A percentile compares a stretch with the other conserved stretches of the same genome.
phyloP scores from a whole-genome alignment of 179 eudicot genomes.

The Spergularia azorica region DNA sequence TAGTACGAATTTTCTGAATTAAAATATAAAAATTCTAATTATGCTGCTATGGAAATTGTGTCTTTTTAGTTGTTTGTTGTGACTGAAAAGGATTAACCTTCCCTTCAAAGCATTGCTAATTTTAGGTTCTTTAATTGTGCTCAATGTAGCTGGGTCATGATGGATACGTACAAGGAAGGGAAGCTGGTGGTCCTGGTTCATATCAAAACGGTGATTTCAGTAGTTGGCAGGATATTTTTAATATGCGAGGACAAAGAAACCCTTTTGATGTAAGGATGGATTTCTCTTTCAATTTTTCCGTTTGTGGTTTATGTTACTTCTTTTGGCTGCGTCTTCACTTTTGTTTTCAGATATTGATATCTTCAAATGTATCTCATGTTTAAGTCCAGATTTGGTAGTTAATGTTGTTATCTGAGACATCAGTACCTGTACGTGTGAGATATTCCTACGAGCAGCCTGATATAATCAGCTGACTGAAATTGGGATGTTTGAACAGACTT shows the following conservation, averaged over 20 bases:
- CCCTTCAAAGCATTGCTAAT: neutral
- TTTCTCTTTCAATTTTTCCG: conserved; percentile 7
- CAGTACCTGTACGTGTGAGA: neutral
- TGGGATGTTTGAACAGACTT: too few species aligned
- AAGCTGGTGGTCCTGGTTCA: conserved; percentile 39
- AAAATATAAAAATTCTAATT: too few species aligned
- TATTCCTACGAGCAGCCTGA: neutral
- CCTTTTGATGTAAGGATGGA: conserved; percentile 35
- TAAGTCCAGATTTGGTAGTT: neutral
- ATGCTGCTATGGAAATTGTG: too few species aligned
- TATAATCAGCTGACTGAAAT: neutral
- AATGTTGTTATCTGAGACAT: too few species aligned
- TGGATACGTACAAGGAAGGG: conserved; percentile 47
- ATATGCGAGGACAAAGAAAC: conserved; percentile 8
- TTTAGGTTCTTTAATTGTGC: conserved; percentile 10
- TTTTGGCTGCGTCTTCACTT: neutral
- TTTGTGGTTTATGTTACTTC: neutral
- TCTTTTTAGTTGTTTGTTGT: too few species aligned
- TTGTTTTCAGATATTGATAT: neutral
- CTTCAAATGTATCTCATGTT: neutral
- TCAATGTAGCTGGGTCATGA: conserved; percentile 79
- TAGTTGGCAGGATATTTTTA: conserved; percentile 53
- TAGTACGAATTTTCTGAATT: too few species aligned
- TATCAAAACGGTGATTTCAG: conserved; percentile 38
- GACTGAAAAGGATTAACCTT: too few species aligned